Conservation (phyloP, 2,329 filamentous ascomycete genomes). For the Chaetomiaceae sp. region DNA sequence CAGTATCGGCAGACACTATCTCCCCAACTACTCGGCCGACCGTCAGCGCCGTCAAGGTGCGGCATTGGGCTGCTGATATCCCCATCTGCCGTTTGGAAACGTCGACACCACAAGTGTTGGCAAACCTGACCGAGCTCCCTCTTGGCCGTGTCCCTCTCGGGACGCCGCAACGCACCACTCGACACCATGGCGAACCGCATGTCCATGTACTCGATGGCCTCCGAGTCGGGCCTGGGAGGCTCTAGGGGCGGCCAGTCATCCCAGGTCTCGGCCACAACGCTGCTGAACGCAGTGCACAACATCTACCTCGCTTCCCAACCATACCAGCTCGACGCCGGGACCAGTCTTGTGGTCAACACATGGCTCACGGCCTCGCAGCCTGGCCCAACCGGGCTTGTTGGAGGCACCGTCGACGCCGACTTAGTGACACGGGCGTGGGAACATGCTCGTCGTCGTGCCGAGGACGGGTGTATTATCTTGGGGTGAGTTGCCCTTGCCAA, state of each 20-base stretch:
- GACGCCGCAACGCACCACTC: slow-evolving; percentile 29
- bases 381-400: slow-evolving; percentile 62
- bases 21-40: background rate
- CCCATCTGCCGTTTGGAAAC: background rate
- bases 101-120: background rate
- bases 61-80: background rate
- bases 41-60: background rate
- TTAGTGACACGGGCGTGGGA: slow-evolving; percentile 87
- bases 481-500: slow-evolving; percentile 54
- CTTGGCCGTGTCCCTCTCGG: slow-evolving; percentile 28
- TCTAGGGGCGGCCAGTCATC: slow-evolving; percentile 59
- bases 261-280: slow-evolving; percentile 86
- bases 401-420: slow-evolving; percentile 75
- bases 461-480: slow-evolving; percentile 89
- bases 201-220: slow-evolving; percentile 65
- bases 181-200: slow-evolving; percentile 56
- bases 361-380: slow-evolving; percentile 79
- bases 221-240: slow-evolving; percentile 54
- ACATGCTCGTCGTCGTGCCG: slow-evolving; percentile 87
- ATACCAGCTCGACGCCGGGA: slow-evolving; percentile 84
- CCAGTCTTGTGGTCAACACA: slow-evolving; percentile 90
- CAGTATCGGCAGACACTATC: background rate
- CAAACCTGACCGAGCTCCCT: slow-evolving; percentile 3
- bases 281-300: slow-evolving; percentile 88
- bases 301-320: slow-evolving; percentile 77